Percentiles rank a stretch among this genome's conserved stretches.
Evolutionary conservation across 2,329 filamentous ascomycete genomes (phyloP).

Genomic region (Harringtonia lauricola): DNA sequence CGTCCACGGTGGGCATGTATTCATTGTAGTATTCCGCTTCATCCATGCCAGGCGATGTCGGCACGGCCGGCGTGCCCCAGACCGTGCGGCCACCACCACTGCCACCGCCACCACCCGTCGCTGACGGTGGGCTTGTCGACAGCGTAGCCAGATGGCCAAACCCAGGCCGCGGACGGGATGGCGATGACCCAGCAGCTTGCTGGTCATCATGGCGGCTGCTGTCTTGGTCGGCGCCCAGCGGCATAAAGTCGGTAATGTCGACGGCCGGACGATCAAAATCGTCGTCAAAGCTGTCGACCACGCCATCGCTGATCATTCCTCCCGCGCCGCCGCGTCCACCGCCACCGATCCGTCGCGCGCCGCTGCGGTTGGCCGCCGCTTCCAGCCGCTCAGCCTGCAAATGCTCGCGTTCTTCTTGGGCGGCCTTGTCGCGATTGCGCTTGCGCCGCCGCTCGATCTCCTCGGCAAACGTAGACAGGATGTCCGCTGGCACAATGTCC

Average conservation of each 20-base stretch:
- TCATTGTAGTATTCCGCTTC: slow-evolving; percentile 43
- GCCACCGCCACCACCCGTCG: no score
- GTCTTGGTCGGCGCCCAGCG: slow-evolving; percentile 32
- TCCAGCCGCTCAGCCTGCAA: slow-evolving; percentile 72
- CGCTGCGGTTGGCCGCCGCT: slow-evolving; percentile 47
- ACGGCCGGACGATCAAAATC: slow-evolving; percentile 16
- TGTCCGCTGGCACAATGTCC: slow-evolving; percentile 66
- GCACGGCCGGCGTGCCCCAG: slow-evolving; percentile 75
- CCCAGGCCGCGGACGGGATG: slow-evolving; percentile 45
- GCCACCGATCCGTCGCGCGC: not conserved
- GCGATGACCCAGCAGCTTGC: slow-evolving; percentile 19
- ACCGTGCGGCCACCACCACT: slow-evolving; percentile 65
- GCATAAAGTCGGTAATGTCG: slow-evolving; percentile 54
- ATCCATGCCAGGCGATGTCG: slow-evolving; percentile 22
- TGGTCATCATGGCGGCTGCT: no score
- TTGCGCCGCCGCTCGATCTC: slow-evolving; percentile 71
- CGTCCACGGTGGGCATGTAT: slow-evolving; percentile 31
- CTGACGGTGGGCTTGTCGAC: slow-evolving; percentile 66
- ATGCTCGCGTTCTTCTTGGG: slow-evolving; percentile 76
- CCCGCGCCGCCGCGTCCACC: slow-evolving; percentile 15
- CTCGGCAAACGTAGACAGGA: slow-evolving; percentile 62
- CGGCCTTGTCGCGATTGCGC: slow-evolving; percentile 71
- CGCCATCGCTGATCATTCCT: no score
- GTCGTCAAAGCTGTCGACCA: not conserved
- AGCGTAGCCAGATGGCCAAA: slow-evolving; percentile 64